Evolutionary conservation across 2,329 filamentous ascomycete species (phyloP).

Genomic region (Colletotrichum euphorbiae): DNA sequence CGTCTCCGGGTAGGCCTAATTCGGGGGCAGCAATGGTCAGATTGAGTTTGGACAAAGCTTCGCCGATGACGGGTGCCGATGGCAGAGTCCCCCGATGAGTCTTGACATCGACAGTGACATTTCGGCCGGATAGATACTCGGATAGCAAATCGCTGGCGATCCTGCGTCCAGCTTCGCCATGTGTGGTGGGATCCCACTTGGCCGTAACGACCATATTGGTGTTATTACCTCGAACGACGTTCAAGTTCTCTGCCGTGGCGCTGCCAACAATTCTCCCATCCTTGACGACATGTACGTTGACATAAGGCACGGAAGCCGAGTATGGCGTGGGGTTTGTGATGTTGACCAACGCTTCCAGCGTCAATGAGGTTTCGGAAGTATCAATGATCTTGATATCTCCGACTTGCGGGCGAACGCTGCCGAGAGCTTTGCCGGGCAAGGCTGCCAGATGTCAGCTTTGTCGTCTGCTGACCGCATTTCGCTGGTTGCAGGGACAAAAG

Average conservation of each 20-base stretch:
- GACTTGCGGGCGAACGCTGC: conserved; percentile 69
- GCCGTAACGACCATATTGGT: conserved; percentile 74
- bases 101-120: conserved; percentile 81
- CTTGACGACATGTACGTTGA: conserved; percentile 80
- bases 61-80: conserved; percentile 75
- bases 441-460: conserved; percentile 61
- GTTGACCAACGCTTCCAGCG: conserved; percentile 78
- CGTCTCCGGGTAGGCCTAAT: conserved; percentile 67
- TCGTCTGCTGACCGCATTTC: conserved; percentile 1
- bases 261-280: conserved; percentile 83
- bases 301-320: conserved; percentile 81
- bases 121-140: conserved; percentile 87
- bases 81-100: conserved; percentile 81
- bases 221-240: conserved; percentile 77
- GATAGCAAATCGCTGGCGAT: conserved; percentile 82
- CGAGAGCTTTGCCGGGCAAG: conserved; percentile 65
- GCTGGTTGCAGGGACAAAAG: conserved; percentile 34
- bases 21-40: conserved; percentile 79
- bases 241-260: conserved; percentile 73
- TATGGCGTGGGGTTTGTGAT: conserved; percentile 93
- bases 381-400: conserved; percentile 78
- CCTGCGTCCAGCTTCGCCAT: conserved; percentile 69
- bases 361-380: conserved; percentile 72
- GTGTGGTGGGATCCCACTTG: conserved; percentile 78
- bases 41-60: conserved; percentile 77